Percentiles rank a stretch among this genome's conserved stretches.
Evolutionary conservation across 768 basidiomycete genomes (phyloP).

Genomic region (Serendipita vermifera): DNA sequence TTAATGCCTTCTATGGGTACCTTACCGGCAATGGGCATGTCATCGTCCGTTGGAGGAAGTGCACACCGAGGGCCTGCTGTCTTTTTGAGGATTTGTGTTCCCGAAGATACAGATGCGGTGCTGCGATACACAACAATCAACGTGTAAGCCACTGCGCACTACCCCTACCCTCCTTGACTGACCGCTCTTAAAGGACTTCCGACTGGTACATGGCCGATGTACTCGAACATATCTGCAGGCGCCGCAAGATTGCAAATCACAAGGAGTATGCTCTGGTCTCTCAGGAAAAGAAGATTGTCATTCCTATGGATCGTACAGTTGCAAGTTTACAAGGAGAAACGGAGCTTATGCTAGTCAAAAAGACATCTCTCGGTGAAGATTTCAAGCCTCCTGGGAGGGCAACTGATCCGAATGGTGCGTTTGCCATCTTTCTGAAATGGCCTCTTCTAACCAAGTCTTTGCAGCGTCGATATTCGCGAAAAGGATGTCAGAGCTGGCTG

Average conservation of each 20-base stretch:
- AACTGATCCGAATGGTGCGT: slow-evolving; percentile 85
- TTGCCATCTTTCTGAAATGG: background rate
- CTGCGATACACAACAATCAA: slow-evolving; percentile 83
- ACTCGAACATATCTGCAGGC: slow-evolving; percentile 67
- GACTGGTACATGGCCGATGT: slow-evolving; percentile 98
- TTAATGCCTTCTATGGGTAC: slow-evolving; percentile 24
- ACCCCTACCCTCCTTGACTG: background rate
- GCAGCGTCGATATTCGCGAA: slow-evolving; percentile 78
- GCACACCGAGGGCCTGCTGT: slow-evolving; percentile 71
- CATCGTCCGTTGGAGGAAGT: slow-evolving; percentile 29
- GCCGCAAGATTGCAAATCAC: slow-evolving; percentile 50
- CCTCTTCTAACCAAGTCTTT: background rate
- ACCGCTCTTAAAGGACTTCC: slow-evolving; percentile 40
- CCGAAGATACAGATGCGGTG: slow-evolving; percentile 58
- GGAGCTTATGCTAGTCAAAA: slow-evolving; percentile 69
- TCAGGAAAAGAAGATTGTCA: slow-evolving; percentile 48
- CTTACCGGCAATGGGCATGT: slow-evolving; percentile 21
- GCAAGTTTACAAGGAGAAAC: slow-evolving; percentile 81
- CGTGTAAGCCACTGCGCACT: slow-evolving; percentile 57
- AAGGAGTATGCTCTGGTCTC: slow-evolving; percentile 76
- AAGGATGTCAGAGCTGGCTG: slow-evolving; percentile 57
- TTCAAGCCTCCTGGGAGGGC: slow-evolving; percentile 48
- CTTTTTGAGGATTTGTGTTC: slow-evolving; percentile 70
- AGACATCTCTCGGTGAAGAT: slow-evolving; percentile 54
- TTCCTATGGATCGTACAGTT: slow-evolving; percentile 92